Evolutionary conservation across 208 protist species (phyloP).

Genomic region (Acanthamoeba castellanii): DNA sequence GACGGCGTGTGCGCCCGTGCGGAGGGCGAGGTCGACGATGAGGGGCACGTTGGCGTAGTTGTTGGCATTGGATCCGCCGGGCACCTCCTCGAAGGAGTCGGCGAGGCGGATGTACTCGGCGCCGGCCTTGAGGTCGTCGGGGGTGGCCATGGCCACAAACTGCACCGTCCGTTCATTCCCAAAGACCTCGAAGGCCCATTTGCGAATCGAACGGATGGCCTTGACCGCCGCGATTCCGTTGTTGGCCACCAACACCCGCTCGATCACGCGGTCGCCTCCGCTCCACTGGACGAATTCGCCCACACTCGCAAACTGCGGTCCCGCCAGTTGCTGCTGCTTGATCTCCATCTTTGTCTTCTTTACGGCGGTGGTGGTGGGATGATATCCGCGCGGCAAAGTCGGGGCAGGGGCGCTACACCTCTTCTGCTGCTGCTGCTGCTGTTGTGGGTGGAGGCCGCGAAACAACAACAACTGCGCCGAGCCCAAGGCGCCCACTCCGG

Average conservation of each 20-base stretch:
- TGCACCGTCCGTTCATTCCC: conserved; percentile 95
- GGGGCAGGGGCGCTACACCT: neutral
- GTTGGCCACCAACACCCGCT: conserved; percentile 97
- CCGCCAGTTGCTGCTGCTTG: neutral
- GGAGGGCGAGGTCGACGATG: conserved; percentile 97
- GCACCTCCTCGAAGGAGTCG: conserved; percentile 95
- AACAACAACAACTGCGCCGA: too few relatives aligned
- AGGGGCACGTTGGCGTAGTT: conserved; percentile 99
- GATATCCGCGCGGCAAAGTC: neutral
- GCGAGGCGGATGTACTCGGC: conserved; percentile 98
- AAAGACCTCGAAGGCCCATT: conserved; percentile 96
- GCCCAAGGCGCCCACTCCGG: too few relatives aligned
- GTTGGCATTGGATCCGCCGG: conserved; percentile 97
- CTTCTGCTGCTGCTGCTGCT: too few relatives aligned
- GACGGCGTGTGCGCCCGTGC: conserved; percentile 95
- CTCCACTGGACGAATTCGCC: conserved; percentile 51
- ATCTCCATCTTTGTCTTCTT: neutral
- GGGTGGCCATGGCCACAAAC: conserved; percentile 98
- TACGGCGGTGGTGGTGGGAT: neutral
- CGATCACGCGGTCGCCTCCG: conserved; percentile 89
- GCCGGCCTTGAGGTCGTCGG: conserved; percentile 98
- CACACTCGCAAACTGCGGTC: neutral
- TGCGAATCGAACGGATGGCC: conserved; percentile 97
- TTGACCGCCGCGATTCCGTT: conserved; percentile 99
- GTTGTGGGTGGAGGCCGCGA: too few relatives aligned